Evolutionary conservation across 2,329 filamentous ascomycete species (phyloP), one percentile per base, ranked within the genome.

Genomic region (Ascochyta fabae): DNA sequence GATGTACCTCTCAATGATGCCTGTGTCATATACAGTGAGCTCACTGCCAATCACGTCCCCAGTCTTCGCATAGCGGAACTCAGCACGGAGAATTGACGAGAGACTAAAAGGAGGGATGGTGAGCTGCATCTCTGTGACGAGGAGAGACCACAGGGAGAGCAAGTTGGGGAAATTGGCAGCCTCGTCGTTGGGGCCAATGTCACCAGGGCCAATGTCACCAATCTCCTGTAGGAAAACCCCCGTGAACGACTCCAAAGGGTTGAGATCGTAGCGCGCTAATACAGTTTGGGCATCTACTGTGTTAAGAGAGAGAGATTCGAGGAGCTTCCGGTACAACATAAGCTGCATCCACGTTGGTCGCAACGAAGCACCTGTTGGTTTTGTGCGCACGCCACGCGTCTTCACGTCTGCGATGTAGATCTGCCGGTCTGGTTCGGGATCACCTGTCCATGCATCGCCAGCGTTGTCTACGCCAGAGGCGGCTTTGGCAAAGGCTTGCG

Each of bases 361-460:
- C 40, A 91, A 81, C 0, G 87, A 84, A 0, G 85, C 79, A 22
- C 86, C 85, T 1, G 84, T 81, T 1, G 92, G 91, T 2, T 91
- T 70, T 3, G 81, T 83, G n/a, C 77, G 79, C 4, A 83, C 85
- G 1, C 81, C 83, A 16, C 93, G 85, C 0, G 94, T 98, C 75
- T 99, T 99, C 61, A 96, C 86, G 66, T 99, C 95, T 0, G 87
- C 88, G 44, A 99, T 79, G 73, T 96, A 97, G n/a, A 89, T 75
- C 49, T 78, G 70, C 49, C 68, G 75, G 36, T 72, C 61, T 4
- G 55, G 39, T 6, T 53, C 42, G 9, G 56, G 22, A 12, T 40
- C 42, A 6, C 48, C 62, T 2, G 57, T 22, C 59, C 56, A 63
- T n/a, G 47, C 53, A 26, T 46, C 51, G n/a, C 23, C 23, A 19